These are phyloP conservation scores for Phaseolus coccineus DNA, from an alignment of 331 rosid genomes.

Conservation along the genomic window DNA sequence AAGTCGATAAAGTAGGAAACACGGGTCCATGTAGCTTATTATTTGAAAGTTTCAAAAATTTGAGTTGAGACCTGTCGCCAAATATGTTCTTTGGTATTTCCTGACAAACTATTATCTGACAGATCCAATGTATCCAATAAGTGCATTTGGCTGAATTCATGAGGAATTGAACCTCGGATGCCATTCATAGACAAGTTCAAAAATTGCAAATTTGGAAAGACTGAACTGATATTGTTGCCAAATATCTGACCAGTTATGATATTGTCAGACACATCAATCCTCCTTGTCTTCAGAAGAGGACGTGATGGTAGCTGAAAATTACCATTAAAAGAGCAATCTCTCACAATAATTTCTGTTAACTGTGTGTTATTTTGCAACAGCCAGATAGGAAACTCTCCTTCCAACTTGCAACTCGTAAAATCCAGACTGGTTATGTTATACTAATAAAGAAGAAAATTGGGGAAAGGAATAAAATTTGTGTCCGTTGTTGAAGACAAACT, in stretches of 20 bases:
- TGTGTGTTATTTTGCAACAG: conserved; percentile 36
- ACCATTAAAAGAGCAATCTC: neutral
- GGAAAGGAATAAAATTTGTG: neutral
- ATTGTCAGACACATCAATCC: conserved; percentile 32
- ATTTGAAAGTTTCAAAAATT: no score
- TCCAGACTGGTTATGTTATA: neutral
- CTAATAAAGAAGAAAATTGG: conserved; percentile 40
- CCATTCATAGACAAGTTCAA: conserved; percentile 1
- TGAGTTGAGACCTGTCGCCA: no score
- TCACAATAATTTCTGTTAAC: neutral
- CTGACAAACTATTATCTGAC: no score
- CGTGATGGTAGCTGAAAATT: neutral
- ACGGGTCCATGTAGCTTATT: neutral
- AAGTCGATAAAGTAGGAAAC: no score
- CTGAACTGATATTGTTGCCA: neutral
- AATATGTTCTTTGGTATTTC: no score
- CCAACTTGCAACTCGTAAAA: neutral
- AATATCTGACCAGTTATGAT: neutral
- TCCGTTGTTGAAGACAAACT: neutral
- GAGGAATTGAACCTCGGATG: conserved; percentile 38
- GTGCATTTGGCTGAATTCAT: neutral
- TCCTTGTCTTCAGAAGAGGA: neutral
- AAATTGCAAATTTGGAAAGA: conserved; percentile 1
- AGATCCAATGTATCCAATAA: neutral
- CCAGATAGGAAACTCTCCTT: conserved; percentile 30